Evolutionary conservation across 1,284 basidiomycete genomes (phyloP), one percentile per base, ranked within the genome.

Genomic region (Ganoderma boninense): DNA sequence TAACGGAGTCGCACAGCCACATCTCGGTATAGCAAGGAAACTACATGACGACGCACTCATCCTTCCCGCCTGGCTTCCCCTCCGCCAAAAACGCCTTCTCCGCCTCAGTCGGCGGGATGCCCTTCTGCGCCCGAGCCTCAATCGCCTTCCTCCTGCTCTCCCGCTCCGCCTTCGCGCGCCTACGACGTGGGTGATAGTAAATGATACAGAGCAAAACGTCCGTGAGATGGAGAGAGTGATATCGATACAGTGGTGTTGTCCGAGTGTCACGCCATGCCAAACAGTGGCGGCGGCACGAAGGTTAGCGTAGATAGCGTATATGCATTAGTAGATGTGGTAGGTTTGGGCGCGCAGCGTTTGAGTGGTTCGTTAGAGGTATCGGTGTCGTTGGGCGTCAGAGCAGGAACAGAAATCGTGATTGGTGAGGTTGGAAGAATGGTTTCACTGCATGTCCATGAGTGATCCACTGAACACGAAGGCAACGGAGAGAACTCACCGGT

Each of bases 141-240:
- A 94, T 89, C 1, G 89, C 92, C 77, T 87, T 88, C 70, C 87
- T 78, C 75, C 84, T 84, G 75, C 91, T 92, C 76, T 89, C 89
- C 77, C 86, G 84, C 80, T 94, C 92, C 13, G 88, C 89, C 81
- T 84, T 89, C 44, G 92, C 91, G 29, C 92, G 91, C 74, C 92
- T 94, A 49, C 18, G 11, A 42, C 6, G 40, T 29, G 42, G 42
- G 68, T 68, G 68, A n/a, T 29, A 29, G 65, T 66, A 71, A 38
- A 64, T 60, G 20, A 66, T 71, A 67, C 62, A 71, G 42, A 49
- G 32, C 38, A 71, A 52, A 46, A 11, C 49, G n/a, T 5, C 20
- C n/a, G n/a, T 6, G n/a, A 7, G 64, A 62, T 44, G 43, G 64
- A 52, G n/a, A 44, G 18, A 42, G 44, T 32, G 57, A 74, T 73